Percentiles rank a stretch among this genome's conserved stretches.
phyloP scores from a whole-genome alignment of 164 flowering plant genomes.

The Berberis thunbergii region DNA sequence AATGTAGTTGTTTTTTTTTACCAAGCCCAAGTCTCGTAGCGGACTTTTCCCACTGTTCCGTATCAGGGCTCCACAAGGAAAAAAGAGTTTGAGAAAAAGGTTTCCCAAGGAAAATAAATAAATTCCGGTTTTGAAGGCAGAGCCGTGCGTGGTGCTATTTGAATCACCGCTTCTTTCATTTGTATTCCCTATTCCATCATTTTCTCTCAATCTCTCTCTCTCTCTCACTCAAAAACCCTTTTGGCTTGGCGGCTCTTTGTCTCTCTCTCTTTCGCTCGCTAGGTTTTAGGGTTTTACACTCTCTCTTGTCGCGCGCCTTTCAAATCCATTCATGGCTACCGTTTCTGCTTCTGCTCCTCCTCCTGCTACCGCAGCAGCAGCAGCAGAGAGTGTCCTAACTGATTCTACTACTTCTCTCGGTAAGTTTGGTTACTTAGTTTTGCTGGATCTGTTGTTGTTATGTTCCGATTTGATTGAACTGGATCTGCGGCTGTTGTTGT shows the following conservation, averaged over 20 bases:
- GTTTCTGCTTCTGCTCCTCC: conserved; percentile 31
- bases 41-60: too few relatives aligned
- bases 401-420: background rate
- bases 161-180: background rate
- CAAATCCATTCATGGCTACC: conserved; percentile 28
- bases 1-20: too few relatives aligned
- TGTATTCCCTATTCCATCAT: conserved; percentile 2
- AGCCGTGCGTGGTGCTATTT: background rate
- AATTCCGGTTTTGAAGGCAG: background rate
- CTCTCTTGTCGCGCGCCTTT: background rate
- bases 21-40: too few relatives aligned
- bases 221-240: background rate
- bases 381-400: background rate
- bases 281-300: too few relatives aligned
- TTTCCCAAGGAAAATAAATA: background rate
- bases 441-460: background rate
- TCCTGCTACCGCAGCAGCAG: conserved; percentile 24
- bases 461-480: background rate
- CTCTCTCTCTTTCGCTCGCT: background rate
- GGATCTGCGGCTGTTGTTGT: background rate
- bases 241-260: background rate
- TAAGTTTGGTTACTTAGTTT: background rate
- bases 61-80: background rate
- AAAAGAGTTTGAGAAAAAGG: background rate
- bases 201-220: conserved; percentile 16